Evolutionary conservation across 2,329 filamentous ascomycete species (phyloP).

Genomic region (Xylariaceae sp.): DNA sequence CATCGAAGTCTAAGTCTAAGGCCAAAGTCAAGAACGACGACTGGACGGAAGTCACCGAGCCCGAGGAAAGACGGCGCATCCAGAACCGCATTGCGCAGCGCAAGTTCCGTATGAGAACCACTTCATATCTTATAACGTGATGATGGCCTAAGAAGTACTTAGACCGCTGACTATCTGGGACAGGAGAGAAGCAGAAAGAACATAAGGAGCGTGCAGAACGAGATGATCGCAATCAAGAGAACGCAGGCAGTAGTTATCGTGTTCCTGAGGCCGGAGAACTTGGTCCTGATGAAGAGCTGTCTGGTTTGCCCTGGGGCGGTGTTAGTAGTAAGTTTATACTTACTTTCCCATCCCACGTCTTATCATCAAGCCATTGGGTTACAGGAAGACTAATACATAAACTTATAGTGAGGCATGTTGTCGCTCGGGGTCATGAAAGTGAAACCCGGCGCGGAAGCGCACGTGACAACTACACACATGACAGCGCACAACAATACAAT

Average conservation of each 20-base stretch:
- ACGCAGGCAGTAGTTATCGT: constrained; percentile 60
- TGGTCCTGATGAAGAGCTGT: constrained; percentile 45
- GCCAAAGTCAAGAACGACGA: constrained; percentile 46
- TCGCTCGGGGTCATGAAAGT: constrained; percentile 47
- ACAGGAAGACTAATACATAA: constrained; percentile 5
- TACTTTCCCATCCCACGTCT: background rate
- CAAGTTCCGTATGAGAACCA: constrained; percentile 59
- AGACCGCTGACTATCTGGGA: constrained; percentile 14
- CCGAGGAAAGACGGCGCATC: constrained; percentile 65
- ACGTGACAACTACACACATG: constrained; percentile 19
- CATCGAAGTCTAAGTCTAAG: constrained; percentile 36
- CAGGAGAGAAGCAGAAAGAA: constrained; percentile 66
- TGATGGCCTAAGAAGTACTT: background rate
- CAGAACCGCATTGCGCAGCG: constrained; percentile 73
- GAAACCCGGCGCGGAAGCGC: constrained; percentile 37
- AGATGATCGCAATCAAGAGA: constrained; percentile 56
- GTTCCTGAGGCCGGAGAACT: constrained; percentile 56
- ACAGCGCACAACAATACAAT: constrained; percentile 23
- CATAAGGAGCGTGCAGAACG: constrained; percentile 61
- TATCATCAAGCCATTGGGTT: background rate
- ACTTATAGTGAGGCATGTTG: constrained; percentile 43
- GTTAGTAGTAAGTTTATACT: constrained; percentile 40
- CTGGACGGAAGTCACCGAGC: constrained; percentile 65
- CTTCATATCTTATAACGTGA: constrained; percentile 11
- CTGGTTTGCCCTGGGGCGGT: constrained; percentile 68